These are phyloP conservation scores for Coniochaeta sp. DNA, from an alignment of 2,329 filamentous ascomycete genomes.

Conservation along the genomic window DNA sequence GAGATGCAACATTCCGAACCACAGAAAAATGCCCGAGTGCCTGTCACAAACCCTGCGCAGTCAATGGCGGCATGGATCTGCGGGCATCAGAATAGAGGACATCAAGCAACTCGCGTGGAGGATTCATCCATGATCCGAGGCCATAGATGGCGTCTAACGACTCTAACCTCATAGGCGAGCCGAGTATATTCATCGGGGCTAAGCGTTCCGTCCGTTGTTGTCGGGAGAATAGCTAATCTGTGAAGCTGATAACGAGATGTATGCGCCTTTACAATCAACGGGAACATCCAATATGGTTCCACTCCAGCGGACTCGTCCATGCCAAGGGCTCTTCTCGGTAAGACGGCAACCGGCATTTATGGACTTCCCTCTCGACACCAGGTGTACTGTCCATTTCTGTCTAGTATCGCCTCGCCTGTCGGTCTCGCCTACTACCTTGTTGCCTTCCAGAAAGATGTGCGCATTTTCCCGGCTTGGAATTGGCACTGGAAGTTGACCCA, in stretches of 20 bases:
- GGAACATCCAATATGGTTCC: slow-evolving; percentile 1
- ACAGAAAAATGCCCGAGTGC: not conserved
- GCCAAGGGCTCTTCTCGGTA: not conserved
- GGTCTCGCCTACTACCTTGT: not conserved
- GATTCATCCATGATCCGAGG: not conserved
- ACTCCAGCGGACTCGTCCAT: not conserved
- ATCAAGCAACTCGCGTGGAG: not conserved
- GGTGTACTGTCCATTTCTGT: not conserved
- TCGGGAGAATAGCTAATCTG: slow-evolving; percentile 1
- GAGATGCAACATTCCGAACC: not conserved
- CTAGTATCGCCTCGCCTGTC: not conserved
- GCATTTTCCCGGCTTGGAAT: slow-evolving; percentile 2
- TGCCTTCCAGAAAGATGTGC: not conserved
- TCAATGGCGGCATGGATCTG: not conserved
- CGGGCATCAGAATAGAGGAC: not conserved
- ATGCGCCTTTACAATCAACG: not conserved
- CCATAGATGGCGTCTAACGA: not conserved
- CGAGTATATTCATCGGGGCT: not conserved
- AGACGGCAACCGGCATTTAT: not conserved
- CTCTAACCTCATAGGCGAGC: not conserved
- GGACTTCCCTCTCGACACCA: not conserved
- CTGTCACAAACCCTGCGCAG: not conserved
- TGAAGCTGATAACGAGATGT: not conserved
- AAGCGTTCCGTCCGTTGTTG: not conserved
- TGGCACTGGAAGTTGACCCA: not conserved